phyloP scores from a whole-genome alignment of 192 early-diverging fungal genomes.

The Cetraspora pellucida region DNA sequence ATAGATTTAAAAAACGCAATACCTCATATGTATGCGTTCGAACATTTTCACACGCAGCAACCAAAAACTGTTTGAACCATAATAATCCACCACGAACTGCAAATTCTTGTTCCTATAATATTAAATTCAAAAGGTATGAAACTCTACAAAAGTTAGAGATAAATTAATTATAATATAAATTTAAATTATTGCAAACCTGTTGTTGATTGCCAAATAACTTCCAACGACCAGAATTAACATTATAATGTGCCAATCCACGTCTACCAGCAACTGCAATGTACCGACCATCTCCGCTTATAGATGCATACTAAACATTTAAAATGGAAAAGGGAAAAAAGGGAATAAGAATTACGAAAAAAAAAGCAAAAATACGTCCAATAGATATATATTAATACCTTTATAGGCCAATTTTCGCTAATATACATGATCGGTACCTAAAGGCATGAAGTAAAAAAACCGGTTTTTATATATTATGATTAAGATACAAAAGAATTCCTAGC shows the following conservation, averaged over 20 bases:
- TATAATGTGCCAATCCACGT: slow-evolving; percentile 82
- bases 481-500: neutral
- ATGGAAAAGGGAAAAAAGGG: neutral
- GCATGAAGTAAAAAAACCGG: neutral
- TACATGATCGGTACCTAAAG: slow-evolving; percentile 72
- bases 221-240: slow-evolving; percentile 73
- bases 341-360: neutral
- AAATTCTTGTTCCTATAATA: slow-evolving; percentile 64
- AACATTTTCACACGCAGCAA: slow-evolving; percentile 66
- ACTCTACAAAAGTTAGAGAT: neutral
- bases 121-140: neutral
- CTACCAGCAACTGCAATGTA: slow-evolving; percentile 85
- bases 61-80: slow-evolving; percentile 72
- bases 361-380: slow-evolving; percentile 5
- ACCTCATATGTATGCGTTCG: slow-evolving; percentile 44
- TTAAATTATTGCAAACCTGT: slow-evolving; percentile 38
- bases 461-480: neutral
- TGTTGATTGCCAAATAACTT: slow-evolving; percentile 88
- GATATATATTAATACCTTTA: slow-evolving; percentile 53
- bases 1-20: neutral
- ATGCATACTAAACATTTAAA: slow-evolving; percentile 54
- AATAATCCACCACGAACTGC: slow-evolving; percentile 66
- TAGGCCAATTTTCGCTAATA: slow-evolving; percentile 81
- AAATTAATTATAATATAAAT: neutral
- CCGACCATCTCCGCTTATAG: slow-evolving; percentile 67